A percentile compares a stretch with the other conserved stretches of the same genome.
phyloP scores from a whole-genome alignment of 1,284 basidiomycete genomes.

The Heterobasidion annosum region DNA sequence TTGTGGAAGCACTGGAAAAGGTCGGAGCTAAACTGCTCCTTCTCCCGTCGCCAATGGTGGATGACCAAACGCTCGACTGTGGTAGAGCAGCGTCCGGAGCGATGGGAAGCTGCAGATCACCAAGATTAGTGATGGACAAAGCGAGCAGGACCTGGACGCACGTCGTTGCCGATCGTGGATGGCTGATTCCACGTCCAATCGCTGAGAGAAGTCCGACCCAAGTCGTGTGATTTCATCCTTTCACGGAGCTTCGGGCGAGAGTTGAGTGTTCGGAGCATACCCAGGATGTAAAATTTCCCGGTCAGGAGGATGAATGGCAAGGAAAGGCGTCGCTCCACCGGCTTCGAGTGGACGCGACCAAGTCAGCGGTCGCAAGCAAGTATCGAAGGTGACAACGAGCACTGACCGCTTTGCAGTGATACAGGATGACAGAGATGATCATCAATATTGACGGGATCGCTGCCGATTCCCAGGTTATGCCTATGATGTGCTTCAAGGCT shows the following conservation, averaged over 20 bases:
- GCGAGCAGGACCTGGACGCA: background rate
- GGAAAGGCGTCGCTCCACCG: constrained; percentile 28
- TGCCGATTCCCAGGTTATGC: constrained; percentile 40
- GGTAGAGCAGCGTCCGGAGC: no score
- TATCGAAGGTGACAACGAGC: background rate
- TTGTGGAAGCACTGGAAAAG: no score
- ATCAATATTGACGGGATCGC: constrained; percentile 34
- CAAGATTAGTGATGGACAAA: background rate
- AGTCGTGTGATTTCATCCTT: constrained; percentile 26
- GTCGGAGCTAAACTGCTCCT: no score
- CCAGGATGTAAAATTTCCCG: constrained; percentile 41
- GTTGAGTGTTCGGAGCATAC: constrained; percentile 37
- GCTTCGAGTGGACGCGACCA: constrained; percentile 10
- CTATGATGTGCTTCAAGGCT: constrained; percentile 31
- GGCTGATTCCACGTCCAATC: constrained; percentile 2
- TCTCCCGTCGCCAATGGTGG: no score
- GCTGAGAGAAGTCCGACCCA: constrained; percentile 29
- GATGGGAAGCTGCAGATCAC: no score
- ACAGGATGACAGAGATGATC: constrained; percentile 30
- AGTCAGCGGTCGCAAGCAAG: background rate
- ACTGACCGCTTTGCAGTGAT: constrained; percentile 28
- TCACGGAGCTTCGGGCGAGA: constrained; percentile 29
- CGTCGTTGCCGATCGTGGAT: background rate
- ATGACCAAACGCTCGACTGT: no score
- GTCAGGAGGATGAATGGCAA: constrained; percentile 39